A percentile compares a stretch with the other conserved stretches of the same genome.
Evolutionary conservation across 148 eudicot genomes (phyloP).

Genomic region (Talinum fruticosum): DNA sequence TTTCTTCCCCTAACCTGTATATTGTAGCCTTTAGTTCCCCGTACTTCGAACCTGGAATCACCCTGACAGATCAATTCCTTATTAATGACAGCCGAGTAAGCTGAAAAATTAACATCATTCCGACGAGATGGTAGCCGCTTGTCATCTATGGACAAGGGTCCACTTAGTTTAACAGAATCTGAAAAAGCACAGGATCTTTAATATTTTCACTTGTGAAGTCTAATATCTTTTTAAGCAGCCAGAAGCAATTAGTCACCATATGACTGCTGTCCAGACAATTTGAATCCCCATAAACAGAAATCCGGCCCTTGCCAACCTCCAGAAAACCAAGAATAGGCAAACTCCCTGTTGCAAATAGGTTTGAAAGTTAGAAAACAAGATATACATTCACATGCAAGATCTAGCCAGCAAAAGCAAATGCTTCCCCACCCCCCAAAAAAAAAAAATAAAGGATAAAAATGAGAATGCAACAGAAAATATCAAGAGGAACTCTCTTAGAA

Average conservation of each 20-base stretch:
- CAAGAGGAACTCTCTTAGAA: background rate
- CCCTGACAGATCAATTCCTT: slow-evolving; percentile 75
- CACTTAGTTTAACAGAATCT: slow-evolving; percentile 54
- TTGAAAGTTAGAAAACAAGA: background rate
- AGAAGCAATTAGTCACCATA: slow-evolving; percentile 93
- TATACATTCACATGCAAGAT: background rate
- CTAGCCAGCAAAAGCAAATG: background rate
- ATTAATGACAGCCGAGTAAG: slow-evolving; percentile 75
- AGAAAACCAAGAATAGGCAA: slow-evolving; percentile 70
- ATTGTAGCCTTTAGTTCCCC: slow-evolving; percentile 86
- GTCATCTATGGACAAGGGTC: slow-evolving; percentile 51
- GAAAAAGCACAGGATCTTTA: slow-evolving; percentile 77
- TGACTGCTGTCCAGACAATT: slow-evolving; percentile 99
- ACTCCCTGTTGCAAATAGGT: slow-evolving; percentile 50
- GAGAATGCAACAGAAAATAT: background rate
- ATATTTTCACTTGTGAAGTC: slow-evolving; percentile 66
- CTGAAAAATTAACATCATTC: slow-evolving; percentile 83
- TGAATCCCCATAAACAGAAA: slow-evolving; percentile 94
- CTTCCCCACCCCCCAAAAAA: background rate
- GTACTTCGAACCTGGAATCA: slow-evolving; percentile 88
- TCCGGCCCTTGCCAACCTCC: slow-evolving; percentile 65
- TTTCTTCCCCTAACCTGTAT: slow-evolving; percentile 65
- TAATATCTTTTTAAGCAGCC: slow-evolving; percentile 80
- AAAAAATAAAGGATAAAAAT: background rate
- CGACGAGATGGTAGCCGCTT: slow-evolving; percentile 84